Evolutionary conservation across 768 basidiomycete genomes (phyloP).

Genomic region (Auricularia sp.): DNA sequence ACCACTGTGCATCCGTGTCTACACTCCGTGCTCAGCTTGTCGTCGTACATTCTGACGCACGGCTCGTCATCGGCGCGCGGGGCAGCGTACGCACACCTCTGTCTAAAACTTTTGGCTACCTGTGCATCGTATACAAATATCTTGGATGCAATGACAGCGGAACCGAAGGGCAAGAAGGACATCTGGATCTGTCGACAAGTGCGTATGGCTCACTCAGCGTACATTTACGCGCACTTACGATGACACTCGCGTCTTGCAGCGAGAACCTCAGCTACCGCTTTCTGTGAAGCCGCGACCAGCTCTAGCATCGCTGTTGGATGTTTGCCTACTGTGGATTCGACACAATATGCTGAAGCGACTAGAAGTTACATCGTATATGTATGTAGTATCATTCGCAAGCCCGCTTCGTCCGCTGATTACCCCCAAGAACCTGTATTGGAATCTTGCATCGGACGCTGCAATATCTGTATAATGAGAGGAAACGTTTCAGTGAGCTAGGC

Average conservation of each 20-base stretch:
- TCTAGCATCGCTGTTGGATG: conserved; percentile 54
- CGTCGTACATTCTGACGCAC: conserved; percentile 58
- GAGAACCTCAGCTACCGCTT: conserved; percentile 39
- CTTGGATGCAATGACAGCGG: conserved; percentile 36
- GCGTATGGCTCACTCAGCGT: conserved; percentile 6
- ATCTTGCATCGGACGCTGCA: conserved; percentile 46
- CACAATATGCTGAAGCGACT: conserved; percentile 59
- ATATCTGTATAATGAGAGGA: conserved; percentile 42
- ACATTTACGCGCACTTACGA: too few relatives aligned
- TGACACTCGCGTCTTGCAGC: conserved; percentile 22
- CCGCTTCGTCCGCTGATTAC: neutral
- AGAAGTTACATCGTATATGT: conserved; percentile 50
- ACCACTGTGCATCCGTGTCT: conserved; percentile 27
- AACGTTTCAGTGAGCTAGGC: conserved; percentile 42
- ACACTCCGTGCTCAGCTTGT: conserved; percentile 42
- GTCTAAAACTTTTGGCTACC: conserved; percentile 41
- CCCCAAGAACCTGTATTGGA: conserved; percentile 41
- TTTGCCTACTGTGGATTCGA: conserved; percentile 56
- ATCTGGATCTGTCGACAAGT: conserved; percentile 60
- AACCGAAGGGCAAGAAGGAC: conserved; percentile 18
- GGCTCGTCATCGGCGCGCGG: conserved; percentile 51
- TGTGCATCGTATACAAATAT: conserved; percentile 40
- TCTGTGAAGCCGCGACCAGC: conserved; percentile 31
- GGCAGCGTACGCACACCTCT: conserved; percentile 50
- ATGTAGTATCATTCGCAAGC: conserved; percentile 13